phyloP scores from a whole-genome alignment of 208 protist genomes.

The Trypanosoma congolense region DNA sequence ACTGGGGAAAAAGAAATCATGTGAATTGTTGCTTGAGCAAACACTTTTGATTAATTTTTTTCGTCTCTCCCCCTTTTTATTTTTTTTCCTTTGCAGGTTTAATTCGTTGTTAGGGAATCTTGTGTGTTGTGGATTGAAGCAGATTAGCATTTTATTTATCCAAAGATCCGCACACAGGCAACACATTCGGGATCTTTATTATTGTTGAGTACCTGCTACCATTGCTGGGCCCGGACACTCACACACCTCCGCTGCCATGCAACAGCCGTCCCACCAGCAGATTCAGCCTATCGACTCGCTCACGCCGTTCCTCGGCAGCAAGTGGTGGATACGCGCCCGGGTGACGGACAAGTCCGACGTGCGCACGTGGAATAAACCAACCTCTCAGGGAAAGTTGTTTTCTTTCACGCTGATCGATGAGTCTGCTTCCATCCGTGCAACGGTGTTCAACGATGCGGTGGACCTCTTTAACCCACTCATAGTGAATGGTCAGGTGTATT shows the following conservation, averaged over 20 bases:
- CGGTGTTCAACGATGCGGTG: conserved; percentile 90
- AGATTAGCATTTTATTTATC: too few species aligned
- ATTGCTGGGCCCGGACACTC: too few species aligned
- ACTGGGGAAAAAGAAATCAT: too few species aligned
- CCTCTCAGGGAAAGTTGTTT: conserved; percentile 88
- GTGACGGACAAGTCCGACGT: conserved; percentile 88
- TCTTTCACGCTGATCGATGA: conserved; percentile 91
- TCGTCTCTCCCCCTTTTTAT: too few species aligned
- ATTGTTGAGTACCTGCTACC: too few species aligned
- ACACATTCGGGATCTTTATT: too few species aligned
- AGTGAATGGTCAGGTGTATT: conserved; percentile 86
- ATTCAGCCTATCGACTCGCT: conserved; percentile 91
- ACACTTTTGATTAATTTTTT: too few species aligned
- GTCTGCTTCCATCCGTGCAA: conserved; percentile 83
- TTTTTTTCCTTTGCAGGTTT: too few species aligned
- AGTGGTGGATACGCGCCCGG: conserved; percentile 89
- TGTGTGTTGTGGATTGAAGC: too few species aligned
- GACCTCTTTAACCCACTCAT: conserved; percentile 84
- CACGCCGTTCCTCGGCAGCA: conserved; percentile 79
- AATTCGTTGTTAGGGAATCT: too few species aligned
- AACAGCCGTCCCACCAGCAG: conserved; percentile 60
- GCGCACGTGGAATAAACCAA: conserved; percentile 91
- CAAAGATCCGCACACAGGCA: too few species aligned
- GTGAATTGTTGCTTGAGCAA: too few species aligned
- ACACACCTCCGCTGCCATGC: conserved; percentile 23